Base-by-base conservation (phyloP, 2,329 filamentous ascomycete species). In the Ceratocystis albifundus region DNA sequence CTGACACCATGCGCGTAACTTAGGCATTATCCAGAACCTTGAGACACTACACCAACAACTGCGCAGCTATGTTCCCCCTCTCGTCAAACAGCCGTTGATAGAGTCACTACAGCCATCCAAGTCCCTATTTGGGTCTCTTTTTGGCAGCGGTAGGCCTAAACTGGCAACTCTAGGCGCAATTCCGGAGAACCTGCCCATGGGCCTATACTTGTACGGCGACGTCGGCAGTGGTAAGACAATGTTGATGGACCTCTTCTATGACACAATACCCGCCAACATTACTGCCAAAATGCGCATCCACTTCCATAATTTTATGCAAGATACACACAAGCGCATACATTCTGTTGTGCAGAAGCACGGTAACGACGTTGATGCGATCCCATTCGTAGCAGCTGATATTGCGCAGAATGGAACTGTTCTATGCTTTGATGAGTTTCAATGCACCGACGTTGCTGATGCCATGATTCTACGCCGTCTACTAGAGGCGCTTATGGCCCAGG, bases 301-400 rank as follows among this genome's bases (percentile, higher is more conserved):
- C 78, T 99, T 99, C 77, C 91, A 97, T 79, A 96, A 96, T 75
- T 99, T 99, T 79, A 99, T 99, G 94, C 94, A 97, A 76, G 89
- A 96, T 75, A 88, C 97, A 62, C 94, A 99, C 77, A 90, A 88
- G 75, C 83, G 93, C 68, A 79, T 97, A 72, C 94, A 97, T 78
- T 85, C 85, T 73, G 87, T 96, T 77, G 96, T 96, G 79, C 88
- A 94, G 82, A 79, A 86, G 71, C 84, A 96, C 74, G 94, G 94
- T 36, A 91, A 86, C 73, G 91, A 96, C 71, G 82, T 96, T 48
- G 94, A 99, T 75, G 90, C 85, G 0, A 84, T 97, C 57, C 93
- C 93, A 0, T 94, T 95, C 73, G 88, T 97, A 20, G 93, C 93
- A 1, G 94, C 93, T n/a, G 88, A 94, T 73, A 94, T 99, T 74